These are phyloP conservation scores for Mrakia gelida DNA, from an alignment of 768 basidiomycete species.

Conservation along the genomic window DNA sequence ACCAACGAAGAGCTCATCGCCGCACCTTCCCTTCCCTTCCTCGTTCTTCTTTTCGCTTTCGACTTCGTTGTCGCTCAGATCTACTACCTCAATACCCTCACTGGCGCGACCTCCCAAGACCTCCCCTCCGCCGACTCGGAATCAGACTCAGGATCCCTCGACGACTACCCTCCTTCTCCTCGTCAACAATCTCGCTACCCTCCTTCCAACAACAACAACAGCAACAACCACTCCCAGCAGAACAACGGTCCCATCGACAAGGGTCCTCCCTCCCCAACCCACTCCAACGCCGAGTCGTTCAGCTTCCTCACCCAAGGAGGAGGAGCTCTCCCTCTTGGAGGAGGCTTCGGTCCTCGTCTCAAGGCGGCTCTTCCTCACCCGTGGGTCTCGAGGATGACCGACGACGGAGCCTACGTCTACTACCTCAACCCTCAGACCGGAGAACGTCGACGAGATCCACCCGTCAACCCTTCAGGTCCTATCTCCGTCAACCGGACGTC, in stretches of 20 bases:
- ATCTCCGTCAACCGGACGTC: neutral
- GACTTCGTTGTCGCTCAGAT: conserved; percentile 55
- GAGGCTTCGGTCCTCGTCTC: conserved; percentile 38
- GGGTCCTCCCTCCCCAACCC: conserved; percentile 42
- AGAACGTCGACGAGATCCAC: conserved; percentile 66
- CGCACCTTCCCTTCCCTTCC: neutral
- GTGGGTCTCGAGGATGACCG: conserved; percentile 2
- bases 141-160: conserved; percentile 47
- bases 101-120: conserved; percentile 61
- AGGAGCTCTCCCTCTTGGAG: conserved; percentile 67
- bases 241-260: conserved; percentile 45
- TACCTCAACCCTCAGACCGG: conserved; percentile 73
- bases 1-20: neutral
- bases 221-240: conserved; percentile 50
- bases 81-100: conserved; percentile 80
- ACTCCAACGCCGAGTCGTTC: conserved; percentile 50
- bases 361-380: conserved; percentile 9
- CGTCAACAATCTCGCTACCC: conserved; percentile 16
- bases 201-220: conserved; percentile 9
- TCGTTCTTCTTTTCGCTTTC: neutral
- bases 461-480: conserved; percentile 14
- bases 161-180: conserved; percentile 34
- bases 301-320: conserved; percentile 71
- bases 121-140: conserved; percentile 51
- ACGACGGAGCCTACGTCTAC: conserved; percentile 61